These are phyloP conservation scores for Penicillium samsonianum DNA, from an alignment of 495 filamentous ascomycete species.

Conservation along the genomic window DNA sequence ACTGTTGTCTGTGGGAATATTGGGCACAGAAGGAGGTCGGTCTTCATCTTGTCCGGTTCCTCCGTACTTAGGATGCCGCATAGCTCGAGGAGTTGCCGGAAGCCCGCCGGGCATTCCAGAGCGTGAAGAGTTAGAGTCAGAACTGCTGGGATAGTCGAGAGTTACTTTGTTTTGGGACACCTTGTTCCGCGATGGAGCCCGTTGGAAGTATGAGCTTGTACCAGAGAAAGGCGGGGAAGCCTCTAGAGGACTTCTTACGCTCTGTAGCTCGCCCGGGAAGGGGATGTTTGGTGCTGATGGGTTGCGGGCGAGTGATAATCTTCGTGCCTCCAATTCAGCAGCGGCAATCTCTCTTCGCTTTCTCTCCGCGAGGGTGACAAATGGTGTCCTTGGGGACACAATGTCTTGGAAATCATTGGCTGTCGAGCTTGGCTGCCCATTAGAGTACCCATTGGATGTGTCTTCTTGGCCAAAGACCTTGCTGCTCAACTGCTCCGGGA, in stretches of 20 bases:
- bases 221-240: constrained; percentile 35
- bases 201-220: constrained; percentile 46
- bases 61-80: constrained; percentile 72
- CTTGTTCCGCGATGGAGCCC: constrained; percentile 38
- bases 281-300: constrained; percentile 78
- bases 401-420: constrained; percentile 25
- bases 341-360: constrained; percentile 75
- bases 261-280: constrained; percentile 65
- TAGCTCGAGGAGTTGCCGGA: constrained; percentile 81
- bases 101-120: constrained; percentile 60
- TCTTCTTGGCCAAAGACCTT: constrained; percentile 29
- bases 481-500: constrained; percentile 20
- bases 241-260: constrained; percentile 35
- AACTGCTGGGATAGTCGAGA: constrained; percentile 49
- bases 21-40: constrained; percentile 63
- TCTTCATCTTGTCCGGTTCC: constrained; percentile 55
- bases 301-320: constrained; percentile 76
- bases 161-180: constrained; percentile 44
- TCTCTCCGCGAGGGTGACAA: constrained; percentile 37
- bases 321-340: constrained; percentile 82
- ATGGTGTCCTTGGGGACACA: constrained; percentile 28
- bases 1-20: constrained; percentile 55
- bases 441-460: constrained; percentile 4
- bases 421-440: constrained; percentile 18
- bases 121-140: constrained; percentile 44